Evolutionary conservation across 2,329 filamentous ascomycete genomes (phyloP), one percentile per base, ranked within the genome.

Genomic region (Aspergillus viridinutans): DNA sequence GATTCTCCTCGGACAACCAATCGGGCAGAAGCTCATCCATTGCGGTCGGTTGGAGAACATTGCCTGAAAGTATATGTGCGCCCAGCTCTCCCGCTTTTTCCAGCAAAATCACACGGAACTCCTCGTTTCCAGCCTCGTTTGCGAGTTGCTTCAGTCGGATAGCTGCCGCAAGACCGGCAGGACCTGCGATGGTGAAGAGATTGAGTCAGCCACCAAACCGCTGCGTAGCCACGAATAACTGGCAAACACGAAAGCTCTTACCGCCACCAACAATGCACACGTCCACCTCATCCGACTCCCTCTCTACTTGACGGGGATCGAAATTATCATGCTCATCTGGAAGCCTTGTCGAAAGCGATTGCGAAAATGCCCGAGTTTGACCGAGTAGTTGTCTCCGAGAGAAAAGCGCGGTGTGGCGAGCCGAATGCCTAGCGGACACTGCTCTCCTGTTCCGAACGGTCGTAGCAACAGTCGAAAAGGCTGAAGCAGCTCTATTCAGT

Each of bases 1-100:
- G 88, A 74, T 97, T 99, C 64, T 88, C 85, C 75, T 95, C 90
- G 63, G 88, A 86, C 50, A 94, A 85, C 94, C 94, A 99, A 78
- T 97, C 89, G 49, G 94, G 94, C 49, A 99, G 81, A 53, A 99
- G 83, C 75, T 97, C 93, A 65, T 94, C 85, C 67, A 99, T 84
- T 2, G 92, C 89, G 32, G 85, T 86, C 2, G 94, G 93, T 74
- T 99, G 87, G 64, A 99, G 88, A 50, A 99, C 94, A 68, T 96
- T 96, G 58, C 94, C 94, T 20, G 93, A 97, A 40, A 99, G 83
- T 61, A 96, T 96, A 74, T 99, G 94, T 28, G 92, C 92, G 53
- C 94, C 94, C 58, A 99, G 78, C 74, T 99, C 94, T 61, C 92
- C 91, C 2, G 94, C 92, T 78, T 99, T 99, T 73, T 99, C 94